Conservation (phyloP, 1,139 yeast species). For the Sugiyamaella novakii region DNA sequence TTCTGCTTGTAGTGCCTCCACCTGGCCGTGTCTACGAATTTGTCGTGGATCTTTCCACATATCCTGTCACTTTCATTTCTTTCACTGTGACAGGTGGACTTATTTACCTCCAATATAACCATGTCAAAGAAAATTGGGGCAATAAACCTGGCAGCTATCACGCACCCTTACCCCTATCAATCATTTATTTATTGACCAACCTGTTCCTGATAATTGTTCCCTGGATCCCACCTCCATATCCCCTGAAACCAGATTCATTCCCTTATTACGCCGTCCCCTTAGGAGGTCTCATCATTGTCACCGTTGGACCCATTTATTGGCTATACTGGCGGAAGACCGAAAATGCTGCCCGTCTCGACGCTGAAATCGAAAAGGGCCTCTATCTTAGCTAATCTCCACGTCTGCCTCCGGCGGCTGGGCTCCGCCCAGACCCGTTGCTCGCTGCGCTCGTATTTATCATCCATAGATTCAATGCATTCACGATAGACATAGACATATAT, state of each 20-base stretch:
- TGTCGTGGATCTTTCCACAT: conserved; percentile 71
- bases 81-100: conserved; percentile 71
- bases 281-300: conserved; percentile 53
- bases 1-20: conserved; percentile 63
- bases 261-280: conserved; percentile 64
- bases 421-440: too few species aligned
- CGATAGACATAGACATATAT: too few species aligned
- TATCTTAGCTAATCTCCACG: too few species aligned
- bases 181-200: conserved; percentile 52
- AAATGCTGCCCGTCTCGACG: conserved; percentile 23
- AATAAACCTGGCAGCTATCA: conserved; percentile 27
- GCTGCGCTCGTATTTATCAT: too few species aligned
- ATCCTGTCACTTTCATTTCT: conserved; percentile 70
- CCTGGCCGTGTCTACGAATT: conserved; percentile 80
- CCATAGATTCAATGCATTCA: too few species aligned
- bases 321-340: conserved; percentile 32
- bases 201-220: conserved; percentile 59
- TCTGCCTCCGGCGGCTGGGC: too few species aligned
- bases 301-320: conserved; percentile 53
- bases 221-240: conserved; percentile 53
- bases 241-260: conserved; percentile 37
- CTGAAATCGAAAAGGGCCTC: conserved; percentile 24
- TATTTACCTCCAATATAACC: conserved; percentile 60
- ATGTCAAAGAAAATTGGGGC: conserved; percentile 57
- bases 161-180: conserved; percentile 38